Conservation (phyloP, 1,284 basidiomycete genomes). For the Albatrellus sp. region DNA sequence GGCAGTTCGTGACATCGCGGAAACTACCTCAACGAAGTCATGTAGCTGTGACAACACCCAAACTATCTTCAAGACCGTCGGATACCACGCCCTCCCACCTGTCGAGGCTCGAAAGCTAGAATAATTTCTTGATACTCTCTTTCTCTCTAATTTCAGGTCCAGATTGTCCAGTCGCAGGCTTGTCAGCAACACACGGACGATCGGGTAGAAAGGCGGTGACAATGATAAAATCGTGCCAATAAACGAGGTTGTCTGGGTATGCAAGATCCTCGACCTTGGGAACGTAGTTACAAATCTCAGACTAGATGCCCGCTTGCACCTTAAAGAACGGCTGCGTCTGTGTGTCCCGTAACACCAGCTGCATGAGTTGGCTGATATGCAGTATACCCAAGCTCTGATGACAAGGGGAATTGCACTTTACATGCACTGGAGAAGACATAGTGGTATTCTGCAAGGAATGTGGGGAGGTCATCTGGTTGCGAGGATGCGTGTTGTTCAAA, state of each 20-base stretch:
- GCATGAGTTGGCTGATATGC: conserved; percentile 62
- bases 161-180: conserved; percentile 26
- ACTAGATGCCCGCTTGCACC: conserved; percentile 80
- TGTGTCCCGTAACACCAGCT: conserved; percentile 87
- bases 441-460: conserved; percentile 78
- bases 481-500: conserved; percentile 64
- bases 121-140: conserved; percentile 50
- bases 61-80: conserved; percentile 72
- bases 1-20: neutral
- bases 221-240: conserved; percentile 23
- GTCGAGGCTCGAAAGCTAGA: conserved; percentile 60
- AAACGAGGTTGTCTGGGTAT: conserved; percentile 70
- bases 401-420: no score
- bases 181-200: conserved; percentile 9
- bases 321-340: conserved; percentile 87
- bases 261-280: conserved; percentile 67
- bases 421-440: conserved; percentile 67
- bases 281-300: conserved; percentile 74
- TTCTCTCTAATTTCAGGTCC: conserved; percentile 45
- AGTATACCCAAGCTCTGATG: conserved; percentile 41
- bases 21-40: conserved; percentile 76
- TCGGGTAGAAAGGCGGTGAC: neutral
- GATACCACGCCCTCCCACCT: conserved; percentile 83
- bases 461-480: conserved; percentile 68
- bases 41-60: conserved; percentile 84